These are phyloP conservation scores for Phoma herbarum DNA, from an alignment of 2,329 filamentous ascomycete species.

Conservation along the genomic window DNA sequence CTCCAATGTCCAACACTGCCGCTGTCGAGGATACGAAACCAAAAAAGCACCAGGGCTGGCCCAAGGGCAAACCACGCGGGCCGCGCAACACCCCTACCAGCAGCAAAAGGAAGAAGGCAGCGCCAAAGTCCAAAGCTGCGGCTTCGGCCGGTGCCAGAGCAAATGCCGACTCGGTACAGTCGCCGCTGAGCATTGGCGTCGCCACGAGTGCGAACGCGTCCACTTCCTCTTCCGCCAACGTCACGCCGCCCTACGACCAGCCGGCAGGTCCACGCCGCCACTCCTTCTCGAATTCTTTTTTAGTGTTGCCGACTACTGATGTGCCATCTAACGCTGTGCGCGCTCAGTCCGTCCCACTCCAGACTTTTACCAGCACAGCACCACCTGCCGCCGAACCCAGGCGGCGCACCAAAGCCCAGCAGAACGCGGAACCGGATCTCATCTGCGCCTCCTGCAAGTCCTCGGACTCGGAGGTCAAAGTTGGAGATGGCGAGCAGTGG, in stretches of 20 bases:
- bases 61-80: conserved; percentile 57
- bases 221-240: conserved; percentile 11
- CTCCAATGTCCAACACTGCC: conserved; percentile 18
- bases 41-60: conserved; percentile 54
- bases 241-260: conserved; percentile 22
- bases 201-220: conserved; percentile 35
- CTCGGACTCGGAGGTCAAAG: conserved; percentile 61
- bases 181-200: conserved; percentile 42
- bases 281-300: conserved; percentile 38
- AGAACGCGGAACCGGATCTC: conserved; percentile 51
- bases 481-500: conserved; percentile 67
- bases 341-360: conserved; percentile 46
- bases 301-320: conserved; percentile 14
- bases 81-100: conserved; percentile 47
- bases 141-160: conserved; percentile 27
- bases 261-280: conserved; percentile 30
- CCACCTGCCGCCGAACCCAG: conserved; percentile 20
- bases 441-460: conserved; percentile 67
- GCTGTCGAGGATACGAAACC: conserved; percentile 29
- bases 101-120: conserved; percentile 53
- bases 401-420: conserved; percentile 22
- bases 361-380: conserved; percentile 25
- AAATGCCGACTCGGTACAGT: conserved; percentile 43
- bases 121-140: conserved; percentile 44
- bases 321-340: conserved; percentile 25